Percentiles rank a stretch among this genome's conserved stretches.
phyloP scores from a whole-genome alignment of 2,329 filamentous ascomycete species.

The Claviceps purpurea region DNA sequence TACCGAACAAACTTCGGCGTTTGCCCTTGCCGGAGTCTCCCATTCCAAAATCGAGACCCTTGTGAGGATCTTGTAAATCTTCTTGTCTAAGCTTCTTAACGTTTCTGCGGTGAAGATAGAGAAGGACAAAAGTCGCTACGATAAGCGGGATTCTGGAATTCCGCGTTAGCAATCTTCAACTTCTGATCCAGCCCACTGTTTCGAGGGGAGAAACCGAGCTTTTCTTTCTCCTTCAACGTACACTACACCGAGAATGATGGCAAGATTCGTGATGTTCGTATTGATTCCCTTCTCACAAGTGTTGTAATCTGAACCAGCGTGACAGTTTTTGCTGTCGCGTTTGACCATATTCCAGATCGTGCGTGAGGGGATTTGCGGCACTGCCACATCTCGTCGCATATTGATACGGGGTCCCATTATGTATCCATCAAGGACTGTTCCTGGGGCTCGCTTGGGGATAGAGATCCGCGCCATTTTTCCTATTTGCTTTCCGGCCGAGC shows the following conservation, averaged over 20 bases:
- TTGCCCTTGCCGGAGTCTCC: slow-evolving; percentile 34
- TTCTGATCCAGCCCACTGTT: not conserved
- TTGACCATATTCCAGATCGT: slow-evolving; percentile 7
- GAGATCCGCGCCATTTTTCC: slow-evolving; percentile 3
- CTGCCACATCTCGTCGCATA: slow-evolving; percentile 8
- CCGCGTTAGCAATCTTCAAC: not conserved
- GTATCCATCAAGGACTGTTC: slow-evolving; percentile 9
- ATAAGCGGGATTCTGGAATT: slow-evolving; percentile 58
- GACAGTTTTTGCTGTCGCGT: slow-evolving; percentile 2
- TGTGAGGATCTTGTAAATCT: slow-evolving; percentile 76
- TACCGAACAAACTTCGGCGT: slow-evolving; percentile 30
- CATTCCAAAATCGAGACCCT: slow-evolving; percentile 84
- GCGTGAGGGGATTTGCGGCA: not conserved
- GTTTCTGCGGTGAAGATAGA: slow-evolving; percentile 70
- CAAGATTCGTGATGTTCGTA: slow-evolving; percentile 42
- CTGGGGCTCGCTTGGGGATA: slow-evolving; percentile 2
- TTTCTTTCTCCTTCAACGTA: slow-evolving; percentile 32
- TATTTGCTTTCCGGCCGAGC: slow-evolving; percentile 6
- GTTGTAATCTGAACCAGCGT: slow-evolving; percentile 15
- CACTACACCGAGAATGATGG: slow-evolving; percentile 57
- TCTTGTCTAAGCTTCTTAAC: slow-evolving; percentile 58
- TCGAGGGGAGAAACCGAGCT: too few relatives aligned
- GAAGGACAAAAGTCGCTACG: slow-evolving; percentile 49
- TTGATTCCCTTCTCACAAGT: slow-evolving; percentile 48
- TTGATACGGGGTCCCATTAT: slow-evolving; percentile 17